These are phyloP conservation scores for Hirschfeldia incana DNA, from an alignment of 345 rosid species.

Conservation along the genomic window DNA sequence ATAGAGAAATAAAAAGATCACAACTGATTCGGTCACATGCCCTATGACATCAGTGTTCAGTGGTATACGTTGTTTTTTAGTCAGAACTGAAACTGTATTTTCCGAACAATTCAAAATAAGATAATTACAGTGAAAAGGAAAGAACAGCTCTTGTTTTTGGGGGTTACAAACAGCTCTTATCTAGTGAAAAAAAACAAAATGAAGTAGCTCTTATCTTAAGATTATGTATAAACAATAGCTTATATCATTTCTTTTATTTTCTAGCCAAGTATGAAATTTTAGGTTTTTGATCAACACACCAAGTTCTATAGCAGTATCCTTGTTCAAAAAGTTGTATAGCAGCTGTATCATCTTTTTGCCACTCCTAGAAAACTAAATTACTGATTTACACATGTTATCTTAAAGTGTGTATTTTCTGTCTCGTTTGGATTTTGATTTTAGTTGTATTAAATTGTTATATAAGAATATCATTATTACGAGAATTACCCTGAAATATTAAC, in stretches of 20 bases:
- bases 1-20: slow-evolving; percentile 13
- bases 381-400: neutral
- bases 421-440: neutral
- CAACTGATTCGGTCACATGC: slow-evolving; percentile 39
- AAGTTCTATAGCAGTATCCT: neutral
- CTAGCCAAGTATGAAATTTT: neutral
- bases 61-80: slow-evolving; percentile 28
- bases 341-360: neutral
- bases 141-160: slow-evolving; percentile 10
- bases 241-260: neutral
- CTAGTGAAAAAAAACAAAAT: neutral
- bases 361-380: too few relatives aligned
- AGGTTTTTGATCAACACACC: neutral
- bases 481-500: neutral
- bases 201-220: slow-evolving; percentile 17
- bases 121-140: slow-evolving; percentile 10
- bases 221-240: slow-evolving; percentile 3
- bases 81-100: slow-evolving; percentile 29
- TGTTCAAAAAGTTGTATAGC: neutral
- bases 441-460: neutral
- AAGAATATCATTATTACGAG: neutral
- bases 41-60: slow-evolving; percentile 34
- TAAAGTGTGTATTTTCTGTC: neutral
- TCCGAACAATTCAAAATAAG: slow-evolving; percentile 18
- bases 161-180: slow-evolving; percentile 5